These are phyloP conservation scores for Sherardia arvensis DNA, from an alignment of 257 asterid genomes.

Conservation along the genomic window DNA sequence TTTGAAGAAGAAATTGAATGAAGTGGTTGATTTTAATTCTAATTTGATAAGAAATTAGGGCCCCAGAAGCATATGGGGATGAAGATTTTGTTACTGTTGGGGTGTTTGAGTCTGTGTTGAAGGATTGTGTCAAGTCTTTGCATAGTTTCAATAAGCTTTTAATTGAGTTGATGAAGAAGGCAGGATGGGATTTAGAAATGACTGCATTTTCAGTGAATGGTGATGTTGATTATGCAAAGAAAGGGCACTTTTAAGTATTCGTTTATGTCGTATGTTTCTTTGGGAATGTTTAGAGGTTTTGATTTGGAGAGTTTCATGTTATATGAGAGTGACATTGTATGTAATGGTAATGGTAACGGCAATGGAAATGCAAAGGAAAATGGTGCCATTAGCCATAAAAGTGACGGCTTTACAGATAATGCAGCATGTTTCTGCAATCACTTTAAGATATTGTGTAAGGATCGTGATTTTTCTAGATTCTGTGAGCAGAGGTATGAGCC, in stretches of 20 bases:
- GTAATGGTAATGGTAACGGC: constrained; percentile 21
- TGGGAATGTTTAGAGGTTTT: no score
- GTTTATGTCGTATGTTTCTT: constrained; percentile 48
- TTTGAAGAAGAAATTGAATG: constrained; percentile 29
- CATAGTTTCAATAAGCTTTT: no score
- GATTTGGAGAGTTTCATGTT: no score
- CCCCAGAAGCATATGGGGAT: constrained; percentile 5
- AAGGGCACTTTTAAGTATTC: constrained; percentile 63
- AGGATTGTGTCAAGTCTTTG: no score
- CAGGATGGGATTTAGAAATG: no score
- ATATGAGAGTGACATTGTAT: no score
- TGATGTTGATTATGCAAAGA: constrained; percentile 42
- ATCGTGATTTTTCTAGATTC: no score
- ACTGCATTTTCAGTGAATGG: no score
- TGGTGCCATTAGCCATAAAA: constrained; percentile 16
- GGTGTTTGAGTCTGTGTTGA: no score
- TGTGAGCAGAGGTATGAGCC: constrained; percentile 78
- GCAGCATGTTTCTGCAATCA: constrained; percentile 69
- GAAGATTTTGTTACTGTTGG: constrained; percentile 53
- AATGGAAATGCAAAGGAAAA: background rate
- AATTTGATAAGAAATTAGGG: constrained; percentile 44
- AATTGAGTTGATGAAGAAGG: no score
- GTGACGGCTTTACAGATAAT: constrained; percentile 44
- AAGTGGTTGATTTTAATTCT: no score
- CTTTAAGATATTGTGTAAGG: constrained; percentile 55